Percentiles rank a stretch among this genome's conserved stretches.
phyloP scores from a whole-genome alignment of 2,329 filamentous ascomycete genomes.

The Diplodia sapinea region DNA sequence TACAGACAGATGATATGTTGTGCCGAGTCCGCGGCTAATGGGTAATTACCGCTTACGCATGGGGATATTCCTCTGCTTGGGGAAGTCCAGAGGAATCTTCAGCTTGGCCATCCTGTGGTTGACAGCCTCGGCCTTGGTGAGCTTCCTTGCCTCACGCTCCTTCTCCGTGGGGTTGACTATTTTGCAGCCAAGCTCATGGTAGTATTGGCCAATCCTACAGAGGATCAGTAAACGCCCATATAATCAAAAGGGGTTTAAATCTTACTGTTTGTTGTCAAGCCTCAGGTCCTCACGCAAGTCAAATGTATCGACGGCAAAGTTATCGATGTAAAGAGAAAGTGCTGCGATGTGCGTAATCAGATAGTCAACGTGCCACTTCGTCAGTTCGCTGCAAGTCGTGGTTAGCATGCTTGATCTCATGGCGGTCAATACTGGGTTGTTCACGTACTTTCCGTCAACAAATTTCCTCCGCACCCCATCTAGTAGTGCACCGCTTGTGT shows the following conservation, averaged over 20 bases:
- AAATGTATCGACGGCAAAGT: slow-evolving; percentile 73
- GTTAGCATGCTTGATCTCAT: slow-evolving; percentile 34
- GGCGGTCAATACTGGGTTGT: slow-evolving; percentile 34
- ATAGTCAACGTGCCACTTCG: slow-evolving; percentile 74
- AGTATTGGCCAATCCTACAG: slow-evolving; percentile 67
- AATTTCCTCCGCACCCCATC: slow-evolving; percentile 74
- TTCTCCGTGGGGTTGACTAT: slow-evolving; percentile 56
- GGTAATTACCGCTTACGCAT: slow-evolving; percentile 35
- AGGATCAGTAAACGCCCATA: slow-evolving; percentile 32
- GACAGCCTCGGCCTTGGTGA: slow-evolving; percentile 65
- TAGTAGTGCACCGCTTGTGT: slow-evolving; percentile 66
- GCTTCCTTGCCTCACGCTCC: slow-evolving; percentile 59
- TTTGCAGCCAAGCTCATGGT: slow-evolving; percentile 75
- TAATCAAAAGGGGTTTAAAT: not conserved
- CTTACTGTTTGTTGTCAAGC: slow-evolving; percentile 69
- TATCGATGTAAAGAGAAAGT: slow-evolving; percentile 73
- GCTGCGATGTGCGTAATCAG: slow-evolving; percentile 75
- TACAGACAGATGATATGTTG: not conserved
- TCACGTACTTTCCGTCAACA: slow-evolving; percentile 57
- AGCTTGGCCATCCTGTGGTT: slow-evolving; percentile 72
- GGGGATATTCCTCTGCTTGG: slow-evolving; percentile 61
- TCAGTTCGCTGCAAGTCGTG: slow-evolving; percentile 56
- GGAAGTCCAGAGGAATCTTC: slow-evolving; percentile 80
- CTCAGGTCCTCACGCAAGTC: slow-evolving; percentile 74
- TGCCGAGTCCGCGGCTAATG: no score